Conservation (phyloP, 495 filamentous ascomycete species). For the Cercophora samala region DNA sequence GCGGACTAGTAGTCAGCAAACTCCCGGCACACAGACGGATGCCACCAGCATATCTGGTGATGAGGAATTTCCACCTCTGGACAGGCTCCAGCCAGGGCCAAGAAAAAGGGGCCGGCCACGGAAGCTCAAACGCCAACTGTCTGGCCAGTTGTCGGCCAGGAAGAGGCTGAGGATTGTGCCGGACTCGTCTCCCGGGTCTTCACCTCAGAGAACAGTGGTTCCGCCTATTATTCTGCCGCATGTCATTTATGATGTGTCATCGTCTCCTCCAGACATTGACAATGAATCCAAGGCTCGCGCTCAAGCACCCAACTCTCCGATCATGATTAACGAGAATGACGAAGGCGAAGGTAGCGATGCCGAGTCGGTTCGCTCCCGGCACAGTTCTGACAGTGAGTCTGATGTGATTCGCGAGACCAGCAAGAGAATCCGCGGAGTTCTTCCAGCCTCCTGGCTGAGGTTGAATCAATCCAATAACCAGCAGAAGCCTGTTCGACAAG, state of each 20-base stretch:
- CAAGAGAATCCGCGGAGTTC: slow-evolving; percentile 70
- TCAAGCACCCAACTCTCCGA: slow-evolving; percentile 3
- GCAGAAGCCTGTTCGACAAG: slow-evolving; percentile 27
- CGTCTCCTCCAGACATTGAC: slow-evolving; percentile 20
- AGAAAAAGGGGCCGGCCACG: slow-evolving; percentile 11
- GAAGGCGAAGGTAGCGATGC: slow-evolving; percentile 17
- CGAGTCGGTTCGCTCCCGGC: slow-evolving; percentile 13
- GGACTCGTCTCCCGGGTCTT: slow-evolving; percentile 22
- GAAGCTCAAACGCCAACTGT: slow-evolving; percentile 24
- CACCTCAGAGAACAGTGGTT: slow-evolving; percentile 19
- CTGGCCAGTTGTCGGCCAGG: slow-evolving; percentile 20
- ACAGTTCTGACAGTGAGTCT: slow-evolving; percentile 40
- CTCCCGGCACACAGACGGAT: slow-evolving; percentile 28
- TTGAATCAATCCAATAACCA: slow-evolving; percentile 55
- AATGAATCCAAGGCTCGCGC: neutral
- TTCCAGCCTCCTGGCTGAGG: slow-evolving; percentile 87
- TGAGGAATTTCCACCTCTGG: slow-evolving; percentile 40
- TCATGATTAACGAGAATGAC: slow-evolving; percentile 22
- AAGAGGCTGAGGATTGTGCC: slow-evolving; percentile 23
- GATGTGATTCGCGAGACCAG: slow-evolving; percentile 43
- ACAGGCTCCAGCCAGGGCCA: slow-evolving; percentile 24
- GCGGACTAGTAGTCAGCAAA: slow-evolving; percentile 27
- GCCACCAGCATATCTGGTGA: slow-evolving; percentile 32
- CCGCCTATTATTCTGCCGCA: slow-evolving; percentile 15
- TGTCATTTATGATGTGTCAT: slow-evolving; percentile 23